Base-by-base conservation (phyloP, 2,329 filamentous ascomycete species). In the Botrytis medusae region DNA sequence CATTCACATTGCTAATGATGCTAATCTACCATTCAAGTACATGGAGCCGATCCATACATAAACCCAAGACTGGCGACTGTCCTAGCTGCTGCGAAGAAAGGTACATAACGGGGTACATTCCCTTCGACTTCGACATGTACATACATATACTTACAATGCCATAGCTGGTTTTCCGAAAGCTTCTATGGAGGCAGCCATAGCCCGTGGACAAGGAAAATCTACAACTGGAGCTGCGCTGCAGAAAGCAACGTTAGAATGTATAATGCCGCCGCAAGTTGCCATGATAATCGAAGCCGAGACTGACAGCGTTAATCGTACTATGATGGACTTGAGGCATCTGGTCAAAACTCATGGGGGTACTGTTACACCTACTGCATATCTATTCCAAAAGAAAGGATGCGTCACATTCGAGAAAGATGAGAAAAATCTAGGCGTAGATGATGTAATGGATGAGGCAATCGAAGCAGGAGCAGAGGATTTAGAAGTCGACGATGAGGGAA, bases 221-320 rank as follows among this genome's bases (percentile, higher is more conserved):
- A 83, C 90, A 2, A 88, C 88, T 8, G 96, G 96, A 71, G 88
- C 88, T 25, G 86, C 89, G 22, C 88, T 98, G n/a, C 95, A 98
- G 81, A 85, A 84, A 48, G 82, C 96, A 69, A 92, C 90, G 0
- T 86, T 97, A 69, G 95, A 98, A 84, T 91, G 90, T 40, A 92
- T 98, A 77, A 84, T 97, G 74, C 92, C 93, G 2, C 89, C 91
- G 3, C 65, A 69, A 46, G 88, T 94, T 2, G 94, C 93, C 18
- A 85, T 95, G 9, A 90, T 98, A 18, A 88, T 97, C 79, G 94
- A 98, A 78, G 90, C 92, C 78, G 92, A 96, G 82, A 95, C 94
- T 7, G 95, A 97, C 79, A 94, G 89, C 82, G 94, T 92, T 81
- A 86, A 87, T 59, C 89, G 93, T 46, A 89, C 91, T 12, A 82